These are phyloP conservation scores for Hypoxylon crocopeplum DNA, from an alignment of 495 filamentous ascomycete species.

Conservation along the genomic window DNA sequence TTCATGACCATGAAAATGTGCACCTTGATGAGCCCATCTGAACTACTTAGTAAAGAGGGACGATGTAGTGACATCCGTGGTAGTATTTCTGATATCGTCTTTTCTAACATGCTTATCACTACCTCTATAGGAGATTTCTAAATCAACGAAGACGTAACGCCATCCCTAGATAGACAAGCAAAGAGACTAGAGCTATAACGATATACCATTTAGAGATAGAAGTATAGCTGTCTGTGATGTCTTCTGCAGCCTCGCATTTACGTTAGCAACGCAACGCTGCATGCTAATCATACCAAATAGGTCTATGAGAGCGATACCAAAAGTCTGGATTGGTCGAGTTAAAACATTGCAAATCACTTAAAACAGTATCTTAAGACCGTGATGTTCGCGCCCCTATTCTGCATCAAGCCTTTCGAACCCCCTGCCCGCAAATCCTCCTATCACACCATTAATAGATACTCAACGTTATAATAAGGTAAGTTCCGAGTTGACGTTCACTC, in stretches of 20 bases:
- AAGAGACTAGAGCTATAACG: not conserved
- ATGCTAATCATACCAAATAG: slow-evolving; percentile 4
- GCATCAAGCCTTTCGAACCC: too few species aligned
- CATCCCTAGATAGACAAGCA: not conserved
- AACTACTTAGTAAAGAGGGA: too few species aligned
- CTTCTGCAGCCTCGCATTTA: slow-evolving; percentile 3
- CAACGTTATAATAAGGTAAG: slow-evolving; percentile 28
- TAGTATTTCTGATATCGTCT: too few species aligned
- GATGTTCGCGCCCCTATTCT: too few species aligned
- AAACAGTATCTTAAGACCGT: too few species aligned
- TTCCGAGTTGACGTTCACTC: slow-evolving; percentile 1
- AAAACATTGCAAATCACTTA: slow-evolving; percentile 15
- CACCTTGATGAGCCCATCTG: too few species aligned
- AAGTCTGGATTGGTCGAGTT: slow-evolving; percentile 2
- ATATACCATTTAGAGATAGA: not conserved
- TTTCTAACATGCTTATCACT: too few species aligned
- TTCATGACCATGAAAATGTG: too few species aligned
- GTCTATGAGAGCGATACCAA: slow-evolving; percentile 2
- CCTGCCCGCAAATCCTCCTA: slow-evolving; percentile 2
- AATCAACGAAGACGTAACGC: not conserved
- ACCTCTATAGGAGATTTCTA: not conserved
- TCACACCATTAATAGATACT: slow-evolving; percentile 2
- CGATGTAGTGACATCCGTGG: too few species aligned
- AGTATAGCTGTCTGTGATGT: not conserved
- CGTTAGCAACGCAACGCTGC: slow-evolving; percentile 1